Percentiles rank a stretch among this genome's conserved stretches.
phyloP scores from a whole-genome alignment of 2,329 filamentous ascomycete species.

The Elsinoe necatrix region DNA sequence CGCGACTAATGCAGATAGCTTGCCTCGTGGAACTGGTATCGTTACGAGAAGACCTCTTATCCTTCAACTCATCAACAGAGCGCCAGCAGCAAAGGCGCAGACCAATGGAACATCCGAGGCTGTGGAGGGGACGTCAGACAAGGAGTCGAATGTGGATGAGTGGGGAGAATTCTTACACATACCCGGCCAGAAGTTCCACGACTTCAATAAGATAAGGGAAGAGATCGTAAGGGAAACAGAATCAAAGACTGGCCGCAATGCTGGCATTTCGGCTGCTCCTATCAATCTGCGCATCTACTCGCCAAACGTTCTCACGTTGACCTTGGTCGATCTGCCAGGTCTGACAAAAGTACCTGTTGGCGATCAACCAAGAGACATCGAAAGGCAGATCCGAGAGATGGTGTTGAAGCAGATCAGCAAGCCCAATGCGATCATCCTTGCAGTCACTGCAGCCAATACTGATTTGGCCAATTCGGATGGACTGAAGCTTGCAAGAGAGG shows the following conservation, averaged over 20 bases:
- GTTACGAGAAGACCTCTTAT: constrained; percentile 93
- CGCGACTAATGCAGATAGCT: constrained; percentile 45
- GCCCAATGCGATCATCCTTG: constrained; percentile 94
- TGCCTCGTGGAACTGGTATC: constrained; percentile 95
- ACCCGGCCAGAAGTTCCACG: constrained; percentile 91
- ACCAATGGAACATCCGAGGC: constrained; percentile 64
- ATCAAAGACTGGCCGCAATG: constrained; percentile 90
- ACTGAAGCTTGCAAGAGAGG: constrained; percentile 89
- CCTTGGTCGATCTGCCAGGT: constrained; percentile 90
- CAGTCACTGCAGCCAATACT: constrained; percentile 92
- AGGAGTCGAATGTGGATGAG: constrained; percentile 84
- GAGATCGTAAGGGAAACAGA: constrained; percentile 97
- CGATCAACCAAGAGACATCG: constrained; percentile 93
- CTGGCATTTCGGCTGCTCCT: constrained; percentile 88
- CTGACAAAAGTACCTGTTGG: constrained; percentile 94
- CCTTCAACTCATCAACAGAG: constrained; percentile 93
- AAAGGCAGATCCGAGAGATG: constrained; percentile 95
- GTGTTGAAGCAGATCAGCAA: constrained; percentile 98
- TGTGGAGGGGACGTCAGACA: constrained; percentile 57
- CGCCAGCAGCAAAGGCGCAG: constrained; percentile 50
- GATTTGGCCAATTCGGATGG: constrained; percentile 98
- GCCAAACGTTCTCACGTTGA: constrained; percentile 93
- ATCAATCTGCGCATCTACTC: constrained; percentile 99
- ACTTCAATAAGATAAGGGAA: constrained; percentile 97
- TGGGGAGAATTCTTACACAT: constrained; percentile 99